phyloP scores from a whole-genome alignment of 768 basidiomycete species.

The Lactifluus volemus region DNA sequence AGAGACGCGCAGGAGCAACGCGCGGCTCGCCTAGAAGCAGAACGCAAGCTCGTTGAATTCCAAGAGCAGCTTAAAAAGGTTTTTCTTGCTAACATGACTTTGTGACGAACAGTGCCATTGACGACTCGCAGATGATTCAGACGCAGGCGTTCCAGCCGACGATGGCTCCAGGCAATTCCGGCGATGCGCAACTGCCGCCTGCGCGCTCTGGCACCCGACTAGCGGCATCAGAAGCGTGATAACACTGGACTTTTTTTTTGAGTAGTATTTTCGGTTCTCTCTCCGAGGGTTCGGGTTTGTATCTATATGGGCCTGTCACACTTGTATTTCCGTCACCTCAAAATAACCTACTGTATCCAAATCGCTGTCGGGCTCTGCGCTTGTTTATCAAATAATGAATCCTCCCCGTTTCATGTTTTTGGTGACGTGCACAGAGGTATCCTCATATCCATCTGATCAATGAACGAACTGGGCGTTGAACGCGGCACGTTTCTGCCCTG shows the following conservation, averaged over 20 bases:
- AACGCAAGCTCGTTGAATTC: slow-evolving; percentile 39
- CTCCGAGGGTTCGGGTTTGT: slow-evolving; percentile 8
- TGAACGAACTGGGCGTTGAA: neutral
- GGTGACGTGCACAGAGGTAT: no score
- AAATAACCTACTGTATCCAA: slow-evolving; percentile 10
- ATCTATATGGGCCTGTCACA: slow-evolving; percentile 10
- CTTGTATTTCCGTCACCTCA: slow-evolving; percentile 9
- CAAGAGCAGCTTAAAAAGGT: slow-evolving; percentile 49
- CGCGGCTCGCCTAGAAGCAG: slow-evolving; percentile 31
- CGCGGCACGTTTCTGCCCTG: neutral
- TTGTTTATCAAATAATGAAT: neutral
- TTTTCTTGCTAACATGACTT: slow-evolving; percentile 30
- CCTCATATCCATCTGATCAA: neutral
- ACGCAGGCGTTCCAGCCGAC: slow-evolving; percentile 19
- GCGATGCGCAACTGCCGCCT: slow-evolving; percentile 12
- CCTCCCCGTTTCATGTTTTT: neutral
- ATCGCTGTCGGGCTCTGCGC: neutral
- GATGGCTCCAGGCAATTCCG: neutral
- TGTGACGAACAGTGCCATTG: neutral
- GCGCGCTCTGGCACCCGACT: slow-evolving; percentile 18
- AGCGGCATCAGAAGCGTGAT: slow-evolving; percentile 13
- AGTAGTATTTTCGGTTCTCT: neutral
- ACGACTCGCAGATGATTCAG: slow-evolving; percentile 18
- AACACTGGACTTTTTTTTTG: neutral
- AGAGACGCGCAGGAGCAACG: slow-evolving; percentile 28